A percentile compares a stretch with the other conserved stretches of the same genome.
phyloP scores from a whole-genome alignment of 2,329 filamentous ascomycete genomes.

The Colletotrichum agaves region DNA sequence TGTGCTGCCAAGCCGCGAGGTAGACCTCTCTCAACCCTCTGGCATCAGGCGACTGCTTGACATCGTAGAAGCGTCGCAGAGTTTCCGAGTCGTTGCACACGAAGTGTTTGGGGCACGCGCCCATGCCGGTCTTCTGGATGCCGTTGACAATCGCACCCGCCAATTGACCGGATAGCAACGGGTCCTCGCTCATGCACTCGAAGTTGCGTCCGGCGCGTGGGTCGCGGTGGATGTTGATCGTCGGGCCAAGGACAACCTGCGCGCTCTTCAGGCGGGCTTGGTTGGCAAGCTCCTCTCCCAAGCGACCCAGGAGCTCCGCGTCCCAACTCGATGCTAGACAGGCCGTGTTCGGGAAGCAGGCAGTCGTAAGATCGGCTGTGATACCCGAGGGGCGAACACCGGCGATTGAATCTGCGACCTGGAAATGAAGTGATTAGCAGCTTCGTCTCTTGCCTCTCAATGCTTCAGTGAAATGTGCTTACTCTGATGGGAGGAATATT shows the following conservation, averaged over 20 bases:
- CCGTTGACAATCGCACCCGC: slow-evolving; percentile 53
- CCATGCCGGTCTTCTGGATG: slow-evolving; percentile 50
- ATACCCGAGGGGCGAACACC: slow-evolving; percentile 35
- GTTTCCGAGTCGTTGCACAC: slow-evolving; percentile 50
- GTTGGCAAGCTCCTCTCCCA: slow-evolving; percentile 35
- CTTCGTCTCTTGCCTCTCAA: neutral
- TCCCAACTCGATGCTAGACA: slow-evolving; percentile 40
- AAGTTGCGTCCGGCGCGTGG: slow-evolving; percentile 56
- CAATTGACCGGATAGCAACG: slow-evolving; percentile 53
- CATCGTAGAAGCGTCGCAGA: slow-evolving; percentile 38
- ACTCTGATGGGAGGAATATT: slow-evolving; percentile 35
- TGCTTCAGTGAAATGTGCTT: neutral
- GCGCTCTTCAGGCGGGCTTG: slow-evolving; percentile 65
- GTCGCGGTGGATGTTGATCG: slow-evolving; percentile 56
- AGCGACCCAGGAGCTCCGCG: slow-evolving; percentile 29
- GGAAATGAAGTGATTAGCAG: neutral
- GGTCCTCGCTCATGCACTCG: slow-evolving; percentile 56
- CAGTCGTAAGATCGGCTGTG: slow-evolving; percentile 34
- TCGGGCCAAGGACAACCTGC: slow-evolving; percentile 77
- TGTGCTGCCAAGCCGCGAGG: slow-evolving; percentile 39
- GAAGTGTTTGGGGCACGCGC: slow-evolving; percentile 53
- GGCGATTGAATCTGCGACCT: slow-evolving; percentile 38
- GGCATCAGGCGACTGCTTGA: slow-evolving; percentile 19
- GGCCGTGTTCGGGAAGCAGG: slow-evolving; percentile 38
- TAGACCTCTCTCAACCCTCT: slow-evolving; percentile 39